These are phyloP conservation scores for Termitomyces sp. DNA, from an alignment of 768 basidiomycete species.

Conservation along the genomic window DNA sequence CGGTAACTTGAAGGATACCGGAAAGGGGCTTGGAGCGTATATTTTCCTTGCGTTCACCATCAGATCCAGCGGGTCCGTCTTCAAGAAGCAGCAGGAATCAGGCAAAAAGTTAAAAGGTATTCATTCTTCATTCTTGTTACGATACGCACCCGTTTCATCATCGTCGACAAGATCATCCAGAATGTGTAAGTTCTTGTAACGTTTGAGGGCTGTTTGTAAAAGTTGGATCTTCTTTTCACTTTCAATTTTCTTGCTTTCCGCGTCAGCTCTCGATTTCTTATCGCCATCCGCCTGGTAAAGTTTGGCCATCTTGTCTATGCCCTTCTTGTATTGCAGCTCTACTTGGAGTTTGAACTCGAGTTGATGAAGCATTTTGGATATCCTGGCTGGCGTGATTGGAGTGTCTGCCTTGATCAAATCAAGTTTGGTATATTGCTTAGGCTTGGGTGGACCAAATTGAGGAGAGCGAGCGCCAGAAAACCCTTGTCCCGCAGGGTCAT, in stretches of 20 bases:
- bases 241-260: slow-evolving; percentile 91
- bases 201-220: slow-evolving; percentile 85
- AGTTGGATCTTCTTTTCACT: slow-evolving; percentile 97
- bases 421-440: slow-evolving; percentile 76
- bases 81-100: slow-evolving; percentile 6
- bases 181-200: slow-evolving; percentile 94
- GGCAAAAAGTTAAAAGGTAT: background rate
- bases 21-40: slow-evolving; percentile 92
- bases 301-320: slow-evolving; percentile 99
- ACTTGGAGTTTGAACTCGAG: slow-evolving; percentile 99
- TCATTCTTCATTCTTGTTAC: background rate
- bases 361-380: slow-evolving; percentile 96
- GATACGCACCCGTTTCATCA: slow-evolving; percentile 63
- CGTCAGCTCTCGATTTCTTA: slow-evolving; percentile 91
- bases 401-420: slow-evolving; percentile 98
- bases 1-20: slow-evolving; percentile 85
- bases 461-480: slow-evolving; percentile 34
- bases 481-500: slow-evolving; percentile 39
- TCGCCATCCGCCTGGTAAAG: slow-evolving; percentile 96
- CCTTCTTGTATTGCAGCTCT: slow-evolving; percentile 96
- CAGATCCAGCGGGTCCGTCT: slow-evolving; percentile 52
- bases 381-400: slow-evolving; percentile 93
- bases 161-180: slow-evolving; percentile 89
- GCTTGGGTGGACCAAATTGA: slow-evolving; percentile 40
- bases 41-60: slow-evolving; percentile 90